These are phyloP conservation scores for Sordaria brevicollis DNA, from an alignment of 495 filamentous ascomycete genomes.

Conservation along the genomic window DNA sequence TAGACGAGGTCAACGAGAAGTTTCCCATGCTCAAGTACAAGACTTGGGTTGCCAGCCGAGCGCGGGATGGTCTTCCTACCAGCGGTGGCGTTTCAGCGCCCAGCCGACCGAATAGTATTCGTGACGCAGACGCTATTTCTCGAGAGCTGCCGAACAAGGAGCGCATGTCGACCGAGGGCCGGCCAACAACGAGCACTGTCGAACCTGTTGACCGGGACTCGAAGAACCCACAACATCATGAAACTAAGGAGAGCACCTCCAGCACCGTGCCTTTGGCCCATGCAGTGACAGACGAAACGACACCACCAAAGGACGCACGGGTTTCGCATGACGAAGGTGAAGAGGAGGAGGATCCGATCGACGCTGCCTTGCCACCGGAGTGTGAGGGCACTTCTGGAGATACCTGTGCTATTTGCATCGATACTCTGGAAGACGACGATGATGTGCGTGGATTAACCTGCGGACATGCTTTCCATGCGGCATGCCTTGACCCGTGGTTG, in stretches of 20 bases:
- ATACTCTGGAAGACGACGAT: constrained; percentile 86
- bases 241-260: constrained; percentile 23
- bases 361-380: constrained; percentile 70
- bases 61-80: constrained; percentile 71
- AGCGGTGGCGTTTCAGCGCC: constrained; percentile 77
- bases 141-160: constrained; percentile 32
- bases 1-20: constrained; percentile 96
- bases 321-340: constrained; percentile 47
- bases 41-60: constrained; percentile 76
- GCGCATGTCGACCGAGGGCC: constrained; percentile 21
- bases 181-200: constrained; percentile 17
- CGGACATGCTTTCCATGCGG: constrained; percentile 91
- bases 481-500: constrained; percentile 92
- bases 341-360: constrained; percentile 79
- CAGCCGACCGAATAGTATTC: constrained; percentile 58
- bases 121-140: constrained; percentile 46
- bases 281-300: constrained; percentile 9
- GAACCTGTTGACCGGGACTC: constrained; percentile 3
- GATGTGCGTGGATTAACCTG: constrained; percentile 90
- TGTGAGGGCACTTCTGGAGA: constrained; percentile 82
- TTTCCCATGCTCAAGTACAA: constrained; percentile 97
- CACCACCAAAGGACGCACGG: constrained; percentile 16
- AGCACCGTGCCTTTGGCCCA: constrained; percentile 11
- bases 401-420: constrained; percentile 93
- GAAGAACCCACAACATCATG: constrained; percentile 13